Conservation (phyloP, 75 land plant genomes). For the Selaginella moellendorffii region DNA sequence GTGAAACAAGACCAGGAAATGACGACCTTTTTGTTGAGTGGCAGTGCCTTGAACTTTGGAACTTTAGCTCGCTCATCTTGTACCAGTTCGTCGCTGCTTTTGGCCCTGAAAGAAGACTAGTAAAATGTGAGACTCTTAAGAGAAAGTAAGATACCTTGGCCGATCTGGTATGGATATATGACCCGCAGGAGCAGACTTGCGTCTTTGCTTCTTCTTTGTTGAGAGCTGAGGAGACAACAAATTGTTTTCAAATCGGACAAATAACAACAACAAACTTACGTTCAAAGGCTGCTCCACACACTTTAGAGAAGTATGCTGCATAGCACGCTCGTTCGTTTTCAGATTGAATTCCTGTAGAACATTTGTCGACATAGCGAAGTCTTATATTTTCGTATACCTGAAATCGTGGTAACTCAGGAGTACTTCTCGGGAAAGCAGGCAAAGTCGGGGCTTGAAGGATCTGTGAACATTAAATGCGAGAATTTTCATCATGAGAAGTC, state of each 20-base stretch:
- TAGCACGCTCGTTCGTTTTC: slow-evolving; percentile 78
- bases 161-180: not conserved
- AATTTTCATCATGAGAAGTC: not conserved
- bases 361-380: not conserved
- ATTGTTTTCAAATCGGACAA: too few species aligned
- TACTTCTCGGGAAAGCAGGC: slow-evolving; percentile 42
- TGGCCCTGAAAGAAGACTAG: slow-evolving; percentile 43
- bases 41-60: slow-evolving; percentile 88
- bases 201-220: not conserved
- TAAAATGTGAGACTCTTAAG: too few species aligned
- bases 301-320: slow-evolving; percentile 24
- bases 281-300: not conserved
- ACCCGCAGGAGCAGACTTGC: not conserved
- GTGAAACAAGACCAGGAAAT: not conserved
- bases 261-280: too few species aligned
- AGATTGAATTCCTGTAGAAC: slow-evolving; percentile 69
- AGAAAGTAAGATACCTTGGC: not conserved
- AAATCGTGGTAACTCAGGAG: slow-evolving; percentile 55
- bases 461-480: slow-evolving; percentile 21
- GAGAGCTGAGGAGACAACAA: not conserved
- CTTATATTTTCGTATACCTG: slow-evolving; percentile 60
- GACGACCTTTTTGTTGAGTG: slow-evolving; percentile 72
- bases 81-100: slow-evolving; percentile 65
- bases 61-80: slow-evolving; percentile 68
- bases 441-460: slow-evolving; percentile 66